Evolutionary conservation across 2,329 filamentous ascomycete genomes (phyloP).

Genomic region (Ophiocordyceps camponoti-floridani): DNA sequence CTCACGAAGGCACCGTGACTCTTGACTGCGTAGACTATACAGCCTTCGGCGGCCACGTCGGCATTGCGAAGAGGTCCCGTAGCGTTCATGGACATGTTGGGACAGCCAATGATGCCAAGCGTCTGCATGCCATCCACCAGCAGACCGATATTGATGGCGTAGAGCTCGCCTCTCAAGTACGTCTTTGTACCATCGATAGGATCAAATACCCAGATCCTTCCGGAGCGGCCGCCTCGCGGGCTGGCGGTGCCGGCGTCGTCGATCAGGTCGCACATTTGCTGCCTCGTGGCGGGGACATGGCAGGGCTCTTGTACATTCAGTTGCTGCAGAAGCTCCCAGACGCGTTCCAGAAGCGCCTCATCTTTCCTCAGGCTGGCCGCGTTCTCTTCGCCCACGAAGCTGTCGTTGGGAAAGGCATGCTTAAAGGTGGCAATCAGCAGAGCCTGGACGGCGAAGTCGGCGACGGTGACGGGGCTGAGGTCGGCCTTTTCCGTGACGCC

Average conservation of each 20-base stretch:
- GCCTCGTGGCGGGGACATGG: slow-evolving; percentile 15
- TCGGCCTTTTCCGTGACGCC: slow-evolving; percentile 34
- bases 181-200: slow-evolving; percentile 43
- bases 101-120: slow-evolving; percentile 29
- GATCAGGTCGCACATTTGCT: slow-evolving; percentile 32
- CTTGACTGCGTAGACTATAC: slow-evolving; percentile 30
- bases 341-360: slow-evolving; percentile 21
- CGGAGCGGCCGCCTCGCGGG: slow-evolving; percentile 13
- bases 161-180: slow-evolving; percentile 33
- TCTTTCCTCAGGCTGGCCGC: slow-evolving; percentile 26
- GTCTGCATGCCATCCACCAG: slow-evolving; percentile 30
- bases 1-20: slow-evolving; percentile 29
- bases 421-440: slow-evolving; percentile 32
- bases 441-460: slow-evolving; percentile 41
- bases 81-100: slow-evolving; percentile 24
- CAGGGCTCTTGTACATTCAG: slow-evolving; percentile 8
- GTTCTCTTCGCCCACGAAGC: slow-evolving; percentile 37
- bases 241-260: slow-evolving; percentile 28
- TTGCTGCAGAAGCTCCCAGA: slow-evolving; percentile 25
- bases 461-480: slow-evolving; percentile 38
- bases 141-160: slow-evolving; percentile 38
- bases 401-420: slow-evolving; percentile 29
- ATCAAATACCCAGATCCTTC: slow-evolving; percentile 38
- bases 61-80: slow-evolving; percentile 21
- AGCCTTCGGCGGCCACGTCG: slow-evolving; percentile 23